Evolutionary conservation across 768 basidiomycete species (phyloP).

Genomic region (Xerocomus spinulosus): DNA sequence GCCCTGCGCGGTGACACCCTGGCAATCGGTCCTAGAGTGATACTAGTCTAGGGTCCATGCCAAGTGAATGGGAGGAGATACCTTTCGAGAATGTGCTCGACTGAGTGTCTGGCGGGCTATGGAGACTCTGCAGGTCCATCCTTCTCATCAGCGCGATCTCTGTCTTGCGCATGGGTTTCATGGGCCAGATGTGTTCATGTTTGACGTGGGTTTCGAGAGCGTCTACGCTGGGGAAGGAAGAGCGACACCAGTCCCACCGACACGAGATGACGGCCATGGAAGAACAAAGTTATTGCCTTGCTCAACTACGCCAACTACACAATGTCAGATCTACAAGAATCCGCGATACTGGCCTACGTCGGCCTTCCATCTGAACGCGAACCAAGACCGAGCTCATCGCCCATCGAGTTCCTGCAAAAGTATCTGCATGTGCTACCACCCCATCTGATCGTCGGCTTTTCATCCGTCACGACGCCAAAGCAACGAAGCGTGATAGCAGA

Average conservation of each 20-base stretch:
- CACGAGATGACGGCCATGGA: slow-evolving; percentile 33
- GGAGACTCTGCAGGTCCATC: slow-evolving; percentile 36
- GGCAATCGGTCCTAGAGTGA: slow-evolving; percentile 5
- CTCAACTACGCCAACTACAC: no score
- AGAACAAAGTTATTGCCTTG: not conserved
- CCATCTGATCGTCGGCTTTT: slow-evolving; percentile 47
- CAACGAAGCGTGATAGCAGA: slow-evolving; percentile 57
- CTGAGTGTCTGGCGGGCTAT: slow-evolving; percentile 13
- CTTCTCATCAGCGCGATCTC: slow-evolving; percentile 41
- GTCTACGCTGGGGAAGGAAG: slow-evolving; percentile 34
- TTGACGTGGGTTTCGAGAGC: slow-evolving; percentile 45
- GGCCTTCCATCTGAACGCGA: slow-evolving; percentile 53
- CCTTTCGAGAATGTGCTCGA: slow-evolving; percentile 15
- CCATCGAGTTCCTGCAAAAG: slow-evolving; percentile 58
- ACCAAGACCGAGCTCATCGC: slow-evolving; percentile 54
- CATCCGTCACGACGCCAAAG: slow-evolving; percentile 47
- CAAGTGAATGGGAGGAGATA: slow-evolving; percentile 6
- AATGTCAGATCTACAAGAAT: slow-evolving; percentile 15
- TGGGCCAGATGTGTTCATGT: slow-evolving; percentile 42
- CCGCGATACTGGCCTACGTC: slow-evolving; percentile 44
- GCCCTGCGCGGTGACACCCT: not conserved
- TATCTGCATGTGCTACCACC: slow-evolving; percentile 66
- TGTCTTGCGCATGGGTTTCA: slow-evolving; percentile 39
- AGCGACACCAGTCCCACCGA: slow-evolving; percentile 53
- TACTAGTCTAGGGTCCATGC: slow-evolving; percentile 1